Evolutionary conservation across 208 protist genomes (phyloP).

Genomic region (Acanthamoeba polyphaga): DNA sequence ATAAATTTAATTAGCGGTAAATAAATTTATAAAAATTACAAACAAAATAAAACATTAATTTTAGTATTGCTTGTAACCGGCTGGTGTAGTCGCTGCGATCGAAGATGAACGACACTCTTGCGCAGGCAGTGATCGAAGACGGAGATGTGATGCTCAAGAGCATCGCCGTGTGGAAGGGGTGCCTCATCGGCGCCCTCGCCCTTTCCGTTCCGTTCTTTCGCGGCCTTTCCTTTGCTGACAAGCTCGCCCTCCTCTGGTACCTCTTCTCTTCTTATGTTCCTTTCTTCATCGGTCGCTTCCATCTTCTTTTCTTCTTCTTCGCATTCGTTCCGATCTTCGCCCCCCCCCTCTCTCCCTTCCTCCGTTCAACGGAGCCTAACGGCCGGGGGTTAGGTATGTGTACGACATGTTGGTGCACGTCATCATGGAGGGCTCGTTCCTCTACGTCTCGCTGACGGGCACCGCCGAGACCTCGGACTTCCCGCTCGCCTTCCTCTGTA

Average conservation of each 20-base stretch:
- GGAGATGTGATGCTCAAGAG: conserved; percentile 69
- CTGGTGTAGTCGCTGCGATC: background rate
- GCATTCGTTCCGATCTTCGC: no score
- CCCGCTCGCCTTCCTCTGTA: conserved; percentile 66
- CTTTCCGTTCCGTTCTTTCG: conserved; percentile 41
- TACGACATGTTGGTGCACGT: conserved; percentile 69
- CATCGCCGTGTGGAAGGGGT: conserved; percentile 69
- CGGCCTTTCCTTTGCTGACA: conserved; percentile 42
- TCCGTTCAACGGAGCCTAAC: background rate
- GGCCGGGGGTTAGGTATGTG: conserved; percentile 41
- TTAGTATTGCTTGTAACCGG: no score
- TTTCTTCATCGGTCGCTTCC: background rate
- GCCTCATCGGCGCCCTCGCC: conserved; percentile 38
- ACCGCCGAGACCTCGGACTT: conserved; percentile 74
- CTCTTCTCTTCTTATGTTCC: background rate
- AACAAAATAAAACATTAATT: no score
- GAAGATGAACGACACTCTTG: background rate
- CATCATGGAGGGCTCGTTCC: conserved; percentile 71
- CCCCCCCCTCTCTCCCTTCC: no score
- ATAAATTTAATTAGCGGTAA: no score
- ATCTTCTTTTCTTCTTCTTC: background rate
- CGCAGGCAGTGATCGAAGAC: background rate
- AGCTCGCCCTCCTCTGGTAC: conserved; percentile 67
- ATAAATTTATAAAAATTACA: background rate
- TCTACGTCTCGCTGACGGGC: conserved; percentile 57